These are phyloP conservation scores for Euphorbia schlechtendalii DNA, from an alignment of 441 rosid genomes.

Conservation along the genomic window DNA sequence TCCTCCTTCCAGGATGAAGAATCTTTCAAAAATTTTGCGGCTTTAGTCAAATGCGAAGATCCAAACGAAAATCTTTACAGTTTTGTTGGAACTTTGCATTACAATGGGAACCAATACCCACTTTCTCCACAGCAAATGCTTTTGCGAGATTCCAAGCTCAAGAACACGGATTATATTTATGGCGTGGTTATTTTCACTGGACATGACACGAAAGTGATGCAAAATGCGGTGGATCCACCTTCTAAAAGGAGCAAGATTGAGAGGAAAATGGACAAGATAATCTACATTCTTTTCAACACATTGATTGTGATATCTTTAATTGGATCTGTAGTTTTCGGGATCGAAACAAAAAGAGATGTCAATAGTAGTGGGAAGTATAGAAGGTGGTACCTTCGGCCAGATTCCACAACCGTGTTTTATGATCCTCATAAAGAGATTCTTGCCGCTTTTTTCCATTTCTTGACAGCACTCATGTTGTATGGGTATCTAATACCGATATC, in stretches of 20 bases:
- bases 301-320: slow-evolving; percentile 53
- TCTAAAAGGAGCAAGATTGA: slow-evolving; percentile 89
- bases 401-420: slow-evolving; percentile 45
- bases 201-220: slow-evolving; percentile 91
- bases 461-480: slow-evolving; percentile 87
- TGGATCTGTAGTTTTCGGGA: slow-evolving; percentile 73
- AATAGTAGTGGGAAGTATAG: slow-evolving; percentile 29
- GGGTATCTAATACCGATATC: slow-evolving; percentile 96
- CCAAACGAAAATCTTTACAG: slow-evolving; percentile 82
- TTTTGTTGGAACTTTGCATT: slow-evolving; percentile 60
- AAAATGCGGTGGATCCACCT: slow-evolving; percentile 86
- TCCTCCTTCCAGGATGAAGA: slow-evolving; percentile 33
- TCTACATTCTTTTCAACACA: slow-evolving; percentile 63
- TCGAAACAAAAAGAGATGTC: slow-evolving; percentile 49
- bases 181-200: slow-evolving; percentile 92
- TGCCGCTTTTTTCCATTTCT: slow-evolving; percentile 65
- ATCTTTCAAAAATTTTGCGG: slow-evolving; percentile 43
- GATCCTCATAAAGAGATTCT: slow-evolving; percentile 45
- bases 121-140: slow-evolving; percentile 77
- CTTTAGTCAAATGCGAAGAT: slow-evolving; percentile 67
- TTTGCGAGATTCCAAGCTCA: slow-evolving; percentile 80
- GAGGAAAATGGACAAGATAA: slow-evolving; percentile 73
- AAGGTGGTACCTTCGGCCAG: slow-evolving; percentile 86
- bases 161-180: slow-evolving; percentile 58
- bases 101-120: slow-evolving; percentile 37